Evolutionary conservation across 345 rosid genomes (phyloP).

Genomic region (Salix koriyanagi): DNA sequence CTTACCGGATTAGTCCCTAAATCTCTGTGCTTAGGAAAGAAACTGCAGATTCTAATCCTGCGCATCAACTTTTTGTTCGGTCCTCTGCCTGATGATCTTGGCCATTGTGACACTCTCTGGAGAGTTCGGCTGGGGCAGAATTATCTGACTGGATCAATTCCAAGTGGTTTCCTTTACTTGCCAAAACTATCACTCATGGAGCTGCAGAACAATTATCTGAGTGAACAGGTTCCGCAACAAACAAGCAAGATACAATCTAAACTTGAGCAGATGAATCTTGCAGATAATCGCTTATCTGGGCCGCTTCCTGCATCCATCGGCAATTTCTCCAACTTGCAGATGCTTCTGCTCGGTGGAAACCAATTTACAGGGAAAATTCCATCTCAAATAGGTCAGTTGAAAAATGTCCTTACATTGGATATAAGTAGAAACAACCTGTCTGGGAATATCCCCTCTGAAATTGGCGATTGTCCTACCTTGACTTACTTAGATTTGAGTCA

Average conservation of each 20-base stretch:
- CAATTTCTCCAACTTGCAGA: conserved; percentile 49
- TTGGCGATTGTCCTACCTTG: conserved; percentile 49
- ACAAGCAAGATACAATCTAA: conserved; percentile 29
- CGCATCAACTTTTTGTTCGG: conserved; percentile 62
- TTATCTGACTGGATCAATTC: conserved; percentile 59
- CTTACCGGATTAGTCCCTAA: conserved; percentile 61
- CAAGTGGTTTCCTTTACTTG: conserved; percentile 56
- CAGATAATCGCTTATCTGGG: conserved; percentile 53
- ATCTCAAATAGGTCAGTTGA: conserved; percentile 39
- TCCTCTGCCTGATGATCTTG: conserved; percentile 51
- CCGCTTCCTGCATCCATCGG: conserved; percentile 48
- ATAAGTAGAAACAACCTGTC: conserved; percentile 48
- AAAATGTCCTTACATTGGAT: conserved; percentile 46
- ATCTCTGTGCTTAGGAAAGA: conserved; percentile 41
- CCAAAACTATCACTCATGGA: conserved; percentile 52
- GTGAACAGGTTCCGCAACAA: conserved; percentile 44
- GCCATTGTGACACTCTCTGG: conserved; percentile 43
- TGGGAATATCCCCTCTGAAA: conserved; percentile 44
- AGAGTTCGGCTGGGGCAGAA: conserved; percentile 64
- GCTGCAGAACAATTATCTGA: conserved; percentile 57
- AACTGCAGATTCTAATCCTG: conserved; percentile 41
- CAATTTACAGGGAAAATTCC: conserved; percentile 51
- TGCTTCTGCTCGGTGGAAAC: conserved; percentile 51
- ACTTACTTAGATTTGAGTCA: conserved; percentile 63
- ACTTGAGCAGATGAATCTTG: conserved; percentile 52